Evolutionary conservation across 2,329 filamentous ascomycete species (phyloP), one percentile per base, ranked within the genome.

Genomic region (Hysterium pulicare): DNA sequence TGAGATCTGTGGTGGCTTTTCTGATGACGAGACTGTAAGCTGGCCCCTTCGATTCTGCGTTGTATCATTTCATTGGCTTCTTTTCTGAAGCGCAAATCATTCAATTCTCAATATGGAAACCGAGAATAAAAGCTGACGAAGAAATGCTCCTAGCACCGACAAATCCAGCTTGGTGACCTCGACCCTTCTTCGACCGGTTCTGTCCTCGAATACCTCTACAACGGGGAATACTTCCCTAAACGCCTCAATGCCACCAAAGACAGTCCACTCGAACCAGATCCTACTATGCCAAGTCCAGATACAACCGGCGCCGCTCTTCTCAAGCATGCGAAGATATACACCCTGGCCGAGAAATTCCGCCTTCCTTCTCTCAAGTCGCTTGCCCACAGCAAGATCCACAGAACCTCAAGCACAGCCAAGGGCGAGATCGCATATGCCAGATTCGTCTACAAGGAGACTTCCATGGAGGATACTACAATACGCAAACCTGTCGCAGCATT

Each of bases 341-440:
- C 88, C 0, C 76, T 96, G 19, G 90, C 88, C 19, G 85, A 90
- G 57, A 89, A 86, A 68, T 83, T 93, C 47, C 78, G 81, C 31
- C 71, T 76, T 15, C 71, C 71, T 0, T 72, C 73, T 8, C 81
- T 96, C 49, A 87, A 87, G 67, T 79, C 76, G 15, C 81, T 95
- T 21, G 85, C 90, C 2, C 87, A 87, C 63, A 83, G 81, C 63
- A 96, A 96, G 75, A 95, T 96, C 58, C 89, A 95, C 73, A 87
- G 87, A 64, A 86, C 95, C 58, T 85, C 90, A 61, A 88, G 85
- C 33, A 94, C 87, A 0, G 88, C 89, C 26, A 85, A 84, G 70
- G 90, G 89, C 66, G 90, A 96, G 74, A 90, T 96, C 60, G 82
- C 84, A 20, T 96, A 95, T 67, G 90, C 90, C 7, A 82, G 89